These are phyloP conservation scores for Taxillus chinensis DNA, from an alignment of 164 flowering plant genomes.

Conservation along the genomic window DNA sequence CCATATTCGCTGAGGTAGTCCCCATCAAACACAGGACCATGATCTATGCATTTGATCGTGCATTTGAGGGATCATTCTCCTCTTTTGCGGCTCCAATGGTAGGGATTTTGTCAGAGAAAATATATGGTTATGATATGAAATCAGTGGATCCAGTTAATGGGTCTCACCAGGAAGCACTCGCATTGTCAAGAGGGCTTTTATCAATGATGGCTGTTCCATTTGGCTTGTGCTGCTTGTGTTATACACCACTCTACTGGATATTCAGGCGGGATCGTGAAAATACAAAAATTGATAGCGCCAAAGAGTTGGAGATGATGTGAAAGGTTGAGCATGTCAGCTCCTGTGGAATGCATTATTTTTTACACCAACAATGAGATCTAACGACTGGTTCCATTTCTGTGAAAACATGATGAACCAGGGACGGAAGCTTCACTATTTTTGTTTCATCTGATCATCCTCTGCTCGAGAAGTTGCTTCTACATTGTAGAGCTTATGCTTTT, in stretches of 20 bases:
- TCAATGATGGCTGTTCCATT: conserved; percentile 88
- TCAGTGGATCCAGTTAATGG: conserved; percentile 45
- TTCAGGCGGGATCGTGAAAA: conserved; percentile 63
- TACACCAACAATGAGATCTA: too few species aligned
- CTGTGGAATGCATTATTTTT: too few species aligned
- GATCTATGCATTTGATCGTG: conserved; percentile 97
- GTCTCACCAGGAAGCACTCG: conserved; percentile 61
- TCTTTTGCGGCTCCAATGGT: conserved; percentile 95
- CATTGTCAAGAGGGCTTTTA: conserved; percentile 78
- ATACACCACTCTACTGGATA: conserved; percentile 61
- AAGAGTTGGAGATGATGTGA: conserved; percentile 60
- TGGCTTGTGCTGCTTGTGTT: conserved; percentile 72
- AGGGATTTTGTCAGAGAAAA: conserved; percentile 78
- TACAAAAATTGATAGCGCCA: conserved; percentile 36
- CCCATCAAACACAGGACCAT: conserved; percentile 85
- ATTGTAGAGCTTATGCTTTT: too few species aligned
- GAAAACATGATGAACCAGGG: too few species aligned
- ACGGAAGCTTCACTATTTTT: too few species aligned
- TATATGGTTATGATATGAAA: conserved; percentile 77
- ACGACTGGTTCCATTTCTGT: too few species aligned
- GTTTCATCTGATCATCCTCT: too few species aligned
- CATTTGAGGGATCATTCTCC: conserved; percentile 87
- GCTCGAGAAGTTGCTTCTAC: too few species aligned
- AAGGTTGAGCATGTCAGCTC: neutral
- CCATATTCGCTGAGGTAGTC: conserved; percentile 95